Percentiles rank a stretch among this genome's conserved stretches.
These are phyloP conservation scores for Ophiostoma australiae DNA, from an alignment of 2,329 filamentous ascomycete genomes.

Conservation along the genomic window DNA sequence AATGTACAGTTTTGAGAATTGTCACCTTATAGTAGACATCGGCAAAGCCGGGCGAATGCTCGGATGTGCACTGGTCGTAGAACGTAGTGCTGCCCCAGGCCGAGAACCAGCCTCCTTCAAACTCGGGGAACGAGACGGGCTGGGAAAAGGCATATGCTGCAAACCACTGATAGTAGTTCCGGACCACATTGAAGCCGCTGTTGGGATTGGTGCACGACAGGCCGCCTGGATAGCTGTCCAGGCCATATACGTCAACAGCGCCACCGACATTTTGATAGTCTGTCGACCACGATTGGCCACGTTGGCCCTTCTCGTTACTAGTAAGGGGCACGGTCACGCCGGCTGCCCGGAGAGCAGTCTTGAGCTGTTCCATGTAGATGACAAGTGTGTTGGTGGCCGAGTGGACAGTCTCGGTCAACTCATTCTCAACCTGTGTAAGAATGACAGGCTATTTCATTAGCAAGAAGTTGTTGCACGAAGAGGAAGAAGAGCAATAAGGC, in stretches of 20 bases:
- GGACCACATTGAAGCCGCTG: slow-evolving; percentile 45
- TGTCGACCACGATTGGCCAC: slow-evolving; percentile 47
- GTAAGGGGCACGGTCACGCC: slow-evolving; percentile 26
- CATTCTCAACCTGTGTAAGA: slow-evolving; percentile 75
- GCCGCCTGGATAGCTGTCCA: slow-evolving; percentile 45
- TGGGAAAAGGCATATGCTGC: slow-evolving; percentile 51
- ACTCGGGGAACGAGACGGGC: slow-evolving; percentile 51
- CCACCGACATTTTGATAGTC: slow-evolving; percentile 54
- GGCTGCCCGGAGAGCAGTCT: slow-evolving; percentile 22
- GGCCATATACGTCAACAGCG: slow-evolving; percentile 46
- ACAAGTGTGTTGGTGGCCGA: slow-evolving; percentile 25
- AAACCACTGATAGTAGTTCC: slow-evolving; percentile 55
- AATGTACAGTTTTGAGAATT: too few relatives aligned
- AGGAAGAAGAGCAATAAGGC: not conserved
- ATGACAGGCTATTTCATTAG: slow-evolving; percentile 54
- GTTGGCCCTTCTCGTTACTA: slow-evolving; percentile 36
- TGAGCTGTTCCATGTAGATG: slow-evolving; percentile 26
- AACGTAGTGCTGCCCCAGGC: slow-evolving; percentile 62
- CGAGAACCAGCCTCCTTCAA: slow-evolving; percentile 54
- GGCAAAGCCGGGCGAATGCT: slow-evolving; percentile 45
- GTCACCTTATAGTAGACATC: slow-evolving; percentile 50
- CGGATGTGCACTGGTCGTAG: slow-evolving; percentile 45
- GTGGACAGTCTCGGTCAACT: slow-evolving; percentile 47
- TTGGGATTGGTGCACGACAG: slow-evolving; percentile 47
- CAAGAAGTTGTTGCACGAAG: not conserved